Base-by-base conservation (phyloP, 805 yeast genomes). In the Saturnispora serradocipensis region DNA sequence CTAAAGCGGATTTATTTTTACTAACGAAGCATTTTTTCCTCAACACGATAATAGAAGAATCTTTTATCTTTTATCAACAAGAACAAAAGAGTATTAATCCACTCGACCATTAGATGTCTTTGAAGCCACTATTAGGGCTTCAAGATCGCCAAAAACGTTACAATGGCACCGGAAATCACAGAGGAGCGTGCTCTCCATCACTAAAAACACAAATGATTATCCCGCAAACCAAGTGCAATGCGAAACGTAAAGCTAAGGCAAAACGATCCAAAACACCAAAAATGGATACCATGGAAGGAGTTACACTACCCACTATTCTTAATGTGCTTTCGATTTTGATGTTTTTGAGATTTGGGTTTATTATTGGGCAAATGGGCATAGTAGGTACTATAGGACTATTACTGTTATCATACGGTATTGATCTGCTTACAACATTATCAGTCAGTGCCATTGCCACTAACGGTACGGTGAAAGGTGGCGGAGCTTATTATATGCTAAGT, bases 381-480 rank as follows among this genome's bases (percentile, higher is more conserved):
- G 50, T 85, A 16, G 97, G 97, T 4, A 75, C 95, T 3, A 59
- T 89, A 24, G 67, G 79, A 1, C 68, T 91, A 22, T 70, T 93
- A 38, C 51, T 83, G 2, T 64, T 88, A 65, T 85, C 96, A 46
- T 93, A 90, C 64, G 63, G 80, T 3, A 88, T 93, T 56, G 85
- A 91, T 63, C 72, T 88, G 5, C 72, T 93, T 51, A 93, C 99
- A 0, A 88, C 96, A 0, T 68, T 93, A 58, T 87, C 96, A 20
- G 82, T 93, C 53, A 86, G 96, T 51, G 99, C 99, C 1, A 93
- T 93, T 54, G 88, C 97, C 2, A 93, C 99, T 2, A 93, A 93
- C 63, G 99, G 99, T 22, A 88, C 95, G 0, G 98, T 93, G 2
- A 79, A 89, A 58, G 98, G 98, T 13, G 99, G 99, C 15, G 99